Conservation (phyloP, 257 asterid genomes). For the Apocynum venetum region DNA sequence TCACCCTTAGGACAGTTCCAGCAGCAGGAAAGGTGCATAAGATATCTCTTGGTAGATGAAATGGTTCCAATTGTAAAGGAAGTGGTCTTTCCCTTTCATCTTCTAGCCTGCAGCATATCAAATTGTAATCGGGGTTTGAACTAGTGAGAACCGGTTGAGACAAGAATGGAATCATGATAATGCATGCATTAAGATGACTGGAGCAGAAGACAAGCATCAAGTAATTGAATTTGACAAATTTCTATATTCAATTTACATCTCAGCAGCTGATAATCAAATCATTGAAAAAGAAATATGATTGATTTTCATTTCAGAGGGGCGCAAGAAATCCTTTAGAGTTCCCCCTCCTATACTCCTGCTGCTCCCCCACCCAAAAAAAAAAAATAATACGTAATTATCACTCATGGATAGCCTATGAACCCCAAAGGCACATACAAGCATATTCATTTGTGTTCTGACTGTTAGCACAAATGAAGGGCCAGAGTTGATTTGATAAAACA, state of each 20-base stretch:
- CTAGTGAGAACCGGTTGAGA: neutral
- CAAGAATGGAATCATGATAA: neutral
- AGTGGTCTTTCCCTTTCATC: slow-evolving; percentile 62
- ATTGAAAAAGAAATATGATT: neutral
- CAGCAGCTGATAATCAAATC: neutral
- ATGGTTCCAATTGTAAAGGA: slow-evolving; percentile 54
- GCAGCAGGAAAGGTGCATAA: slow-evolving; percentile 64
- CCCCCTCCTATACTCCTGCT: neutral
- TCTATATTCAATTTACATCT: neutral
- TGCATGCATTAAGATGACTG: neutral
- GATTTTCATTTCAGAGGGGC: neutral
- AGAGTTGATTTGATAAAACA: too few relatives aligned
- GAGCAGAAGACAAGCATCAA: neutral
- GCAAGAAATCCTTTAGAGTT: neutral
- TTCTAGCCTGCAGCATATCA: slow-evolving; percentile 48
- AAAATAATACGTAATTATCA: neutral
- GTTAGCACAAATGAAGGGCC: neutral
- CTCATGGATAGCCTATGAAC: neutral
- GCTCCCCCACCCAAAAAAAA: neutral
- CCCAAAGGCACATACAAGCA: neutral
- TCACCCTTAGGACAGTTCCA: slow-evolving; percentile 77
- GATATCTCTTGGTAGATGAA: slow-evolving; percentile 54
- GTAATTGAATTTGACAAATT: neutral
- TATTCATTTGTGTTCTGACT: neutral
- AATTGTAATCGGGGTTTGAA: neutral